phyloP scores from a whole-genome alignment of 208 protist species.

The Naegleria lovaniensis region DNA sequence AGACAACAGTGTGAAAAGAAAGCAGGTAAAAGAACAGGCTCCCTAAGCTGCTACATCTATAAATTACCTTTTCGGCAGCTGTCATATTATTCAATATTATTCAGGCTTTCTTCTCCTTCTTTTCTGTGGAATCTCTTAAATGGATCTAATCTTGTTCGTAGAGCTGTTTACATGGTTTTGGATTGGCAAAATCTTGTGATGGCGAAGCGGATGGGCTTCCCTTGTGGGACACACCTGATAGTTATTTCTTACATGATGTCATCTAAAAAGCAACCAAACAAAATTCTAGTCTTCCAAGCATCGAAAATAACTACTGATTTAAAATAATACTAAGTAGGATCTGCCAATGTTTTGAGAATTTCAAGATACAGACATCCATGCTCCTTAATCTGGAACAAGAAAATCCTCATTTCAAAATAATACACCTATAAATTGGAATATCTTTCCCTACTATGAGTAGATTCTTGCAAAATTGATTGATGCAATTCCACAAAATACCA shows the following conservation, averaged over 20 bases:
- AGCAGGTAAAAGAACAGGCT: constrained; percentile 9
- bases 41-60: neutral
- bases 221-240: no score
- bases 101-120: neutral
- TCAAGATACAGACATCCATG: no score
- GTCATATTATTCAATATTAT: neutral
- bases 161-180: neutral
- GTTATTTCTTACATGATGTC: no score
- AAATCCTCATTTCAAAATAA: no score
- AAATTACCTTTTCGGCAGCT: neutral
- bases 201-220: no score
- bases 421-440: neutral
- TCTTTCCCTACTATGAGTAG: neutral
- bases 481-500: constrained; percentile 27
- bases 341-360: no score
- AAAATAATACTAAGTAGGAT: no score
- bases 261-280: no score
- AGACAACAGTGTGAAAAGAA: neutral
- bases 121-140: constrained; percentile 9
- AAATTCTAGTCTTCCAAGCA: no score
- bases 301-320: no score
- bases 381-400: no score
- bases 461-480: constrained; percentile 19
- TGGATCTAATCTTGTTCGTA: constrained; percentile 19
- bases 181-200: neutral